Evolutionary conservation across 169 alveolate genomes (phyloP).

Genomic region (Cryptosporidium bovis): DNA sequence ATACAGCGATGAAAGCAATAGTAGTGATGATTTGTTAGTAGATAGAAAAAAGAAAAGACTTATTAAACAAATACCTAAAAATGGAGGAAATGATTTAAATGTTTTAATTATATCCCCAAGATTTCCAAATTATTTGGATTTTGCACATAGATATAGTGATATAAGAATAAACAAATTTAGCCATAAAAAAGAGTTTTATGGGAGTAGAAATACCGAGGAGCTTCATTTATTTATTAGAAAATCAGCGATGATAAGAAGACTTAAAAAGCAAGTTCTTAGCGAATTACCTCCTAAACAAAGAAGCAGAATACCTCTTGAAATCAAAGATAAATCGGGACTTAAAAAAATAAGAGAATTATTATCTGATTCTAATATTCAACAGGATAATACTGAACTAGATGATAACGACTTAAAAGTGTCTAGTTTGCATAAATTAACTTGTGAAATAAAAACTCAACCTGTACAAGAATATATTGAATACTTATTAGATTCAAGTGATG

Average conservation of each 20-base stretch:
- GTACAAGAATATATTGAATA: slow-evolving; percentile 91
- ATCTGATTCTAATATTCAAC: slow-evolving; percentile 8
- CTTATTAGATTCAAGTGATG: slow-evolving; percentile 87
- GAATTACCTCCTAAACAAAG: slow-evolving; percentile 94
- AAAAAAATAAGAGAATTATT: slow-evolving; percentile 47
- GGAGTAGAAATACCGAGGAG: slow-evolving; percentile 86
- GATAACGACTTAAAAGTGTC: slow-evolving; percentile 76
- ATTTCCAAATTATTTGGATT: slow-evolving; percentile 81
- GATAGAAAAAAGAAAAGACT: not conserved
- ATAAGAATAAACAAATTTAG: slow-evolving; percentile 81
- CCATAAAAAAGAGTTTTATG: slow-evolving; percentile 82
- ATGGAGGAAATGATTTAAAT: not conserved
- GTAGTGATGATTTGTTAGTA: not conserved
- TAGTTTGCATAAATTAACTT: slow-evolving; percentile 90
- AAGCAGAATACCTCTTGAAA: slow-evolving; percentile 89
- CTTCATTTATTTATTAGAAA: slow-evolving; percentile 84
- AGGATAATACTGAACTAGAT: slow-evolving; percentile 32
- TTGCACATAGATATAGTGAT: slow-evolving; percentile 85
- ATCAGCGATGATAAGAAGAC: slow-evolving; percentile 93
- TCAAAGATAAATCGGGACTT: slow-evolving; percentile 64
- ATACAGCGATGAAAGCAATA: not conserved
- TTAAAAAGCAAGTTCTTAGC: slow-evolving; percentile 92
- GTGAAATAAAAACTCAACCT: slow-evolving; percentile 93
- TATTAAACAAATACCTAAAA: not conserved
- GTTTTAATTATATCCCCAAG: slow-evolving; percentile 76